Evolutionary conservation across 202 grass and related monocot genomes (phyloP).

Genomic region (Tripidium arundinaceum): DNA sequence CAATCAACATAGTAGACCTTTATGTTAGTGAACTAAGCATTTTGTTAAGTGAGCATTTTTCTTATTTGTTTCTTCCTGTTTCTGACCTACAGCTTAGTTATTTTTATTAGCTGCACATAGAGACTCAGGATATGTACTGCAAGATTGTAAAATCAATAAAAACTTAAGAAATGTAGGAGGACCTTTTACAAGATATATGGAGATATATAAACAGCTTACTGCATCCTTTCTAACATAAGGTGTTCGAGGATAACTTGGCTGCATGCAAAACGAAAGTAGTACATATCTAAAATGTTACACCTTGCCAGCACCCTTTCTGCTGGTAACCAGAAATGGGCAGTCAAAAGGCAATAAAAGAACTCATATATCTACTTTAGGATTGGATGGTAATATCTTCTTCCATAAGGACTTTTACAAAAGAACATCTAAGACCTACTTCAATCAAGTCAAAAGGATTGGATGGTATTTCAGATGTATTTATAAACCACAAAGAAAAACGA

Average conservation of each 20-base stretch:
- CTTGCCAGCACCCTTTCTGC: not conserved
- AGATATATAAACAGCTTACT: slow-evolving; percentile 42
- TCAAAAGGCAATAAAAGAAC: not conserved
- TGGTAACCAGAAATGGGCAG: not conserved
- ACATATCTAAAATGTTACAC: slow-evolving; percentile 1
- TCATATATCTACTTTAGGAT: not conserved
- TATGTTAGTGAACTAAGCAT: too few relatives aligned
- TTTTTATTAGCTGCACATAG: too few relatives aligned
- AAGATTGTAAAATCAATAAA: slow-evolving; percentile 12
- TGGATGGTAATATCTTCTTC: not conserved
- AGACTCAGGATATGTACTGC: slow-evolving; percentile 88
- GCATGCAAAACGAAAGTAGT: slow-evolving; percentile 28
- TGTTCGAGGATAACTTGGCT: slow-evolving; percentile 68
- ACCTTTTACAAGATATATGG: slow-evolving; percentile 8
- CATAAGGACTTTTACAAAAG: not conserved
- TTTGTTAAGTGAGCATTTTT: too few relatives aligned
- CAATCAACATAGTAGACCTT: too few relatives aligned
- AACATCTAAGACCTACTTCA: not conserved
- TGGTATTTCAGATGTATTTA: not conserved
- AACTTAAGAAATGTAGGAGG: not conserved
- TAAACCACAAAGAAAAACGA: not conserved
- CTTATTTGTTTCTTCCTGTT: too few relatives aligned
- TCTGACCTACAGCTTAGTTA: too few relatives aligned
- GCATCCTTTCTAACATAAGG: slow-evolving; percentile 52
- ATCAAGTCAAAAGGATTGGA: not conserved